A percentile compares a stretch with the other conserved stretches of the same genome.
phyloP scores from a whole-genome alignment of 164 flowering plant species.

The Aristolochia contorta region DNA sequence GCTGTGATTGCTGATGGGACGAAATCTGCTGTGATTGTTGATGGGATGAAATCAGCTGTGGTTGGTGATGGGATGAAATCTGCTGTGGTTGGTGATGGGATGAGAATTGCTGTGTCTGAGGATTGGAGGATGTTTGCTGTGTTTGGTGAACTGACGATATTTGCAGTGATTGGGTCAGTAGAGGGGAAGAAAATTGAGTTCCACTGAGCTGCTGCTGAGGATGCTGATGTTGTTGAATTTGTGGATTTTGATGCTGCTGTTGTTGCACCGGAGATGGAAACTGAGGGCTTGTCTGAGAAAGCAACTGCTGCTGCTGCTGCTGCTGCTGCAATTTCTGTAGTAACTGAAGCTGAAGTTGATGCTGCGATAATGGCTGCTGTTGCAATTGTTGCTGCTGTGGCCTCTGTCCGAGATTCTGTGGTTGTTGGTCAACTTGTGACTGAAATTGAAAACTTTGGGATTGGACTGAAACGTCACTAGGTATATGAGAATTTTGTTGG shows the following conservation, averaged over 20 bases:
- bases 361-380: constrained; percentile 40
- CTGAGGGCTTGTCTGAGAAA: constrained; percentile 2
- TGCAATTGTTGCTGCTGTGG: constrained; percentile 52
- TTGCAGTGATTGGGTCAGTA: constrained; percentile 17
- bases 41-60: constrained; percentile 27
- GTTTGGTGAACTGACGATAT: too few species aligned
- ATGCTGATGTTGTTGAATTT: constrained; percentile 12
- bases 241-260: constrained; percentile 2
- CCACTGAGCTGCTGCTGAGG: constrained; percentile 34
- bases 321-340: constrained; percentile 72
- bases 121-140: too few species aligned
- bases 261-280: constrained; percentile 8
- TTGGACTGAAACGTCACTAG: constrained; percentile 29
- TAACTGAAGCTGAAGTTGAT: constrained; percentile 63
- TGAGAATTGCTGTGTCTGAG: too few species aligned
- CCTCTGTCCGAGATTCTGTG: constrained; percentile 31
- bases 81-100: constrained; percentile 17
- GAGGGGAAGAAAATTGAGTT: constrained; percentile 28
- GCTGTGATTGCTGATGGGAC: constrained; percentile 16
- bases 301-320: constrained; percentile 24
- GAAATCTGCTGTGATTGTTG: constrained; percentile 26
- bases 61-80: constrained; percentile 12
- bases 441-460: constrained; percentile 55
- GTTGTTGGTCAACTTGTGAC: constrained; percentile 49
- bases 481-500: constrained; percentile 27